Conservation (phyloP, 352 stramenopile species). For the Phytopythium kandeliae region DNA sequence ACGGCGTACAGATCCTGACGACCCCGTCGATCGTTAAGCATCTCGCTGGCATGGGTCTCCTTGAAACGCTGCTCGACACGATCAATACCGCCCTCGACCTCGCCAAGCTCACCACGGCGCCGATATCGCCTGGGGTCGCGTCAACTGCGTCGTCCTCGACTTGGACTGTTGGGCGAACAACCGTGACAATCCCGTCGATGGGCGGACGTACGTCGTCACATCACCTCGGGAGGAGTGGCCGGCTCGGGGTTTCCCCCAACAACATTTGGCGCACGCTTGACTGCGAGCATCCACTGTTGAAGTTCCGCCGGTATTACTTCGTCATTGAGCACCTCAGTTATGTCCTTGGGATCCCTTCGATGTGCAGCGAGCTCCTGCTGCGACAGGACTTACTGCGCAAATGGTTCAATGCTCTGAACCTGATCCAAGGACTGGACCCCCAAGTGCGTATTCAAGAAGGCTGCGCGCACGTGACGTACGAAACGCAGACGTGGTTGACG, state of each 20-base stretch:
- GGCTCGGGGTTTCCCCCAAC: constrained; percentile 5
- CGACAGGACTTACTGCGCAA: constrained; percentile 51
- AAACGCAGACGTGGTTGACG: constrained; percentile 91
- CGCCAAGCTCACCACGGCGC: constrained; percentile 34
- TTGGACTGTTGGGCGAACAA: constrained; percentile 1
- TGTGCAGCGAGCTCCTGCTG: constrained; percentile 55
- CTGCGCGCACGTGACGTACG: constrained; percentile 91
- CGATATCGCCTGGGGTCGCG: constrained; percentile 6
- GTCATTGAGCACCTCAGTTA: constrained; percentile 93
- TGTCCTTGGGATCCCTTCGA: constrained; percentile 90
- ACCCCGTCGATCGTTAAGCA: constrained; percentile 85
- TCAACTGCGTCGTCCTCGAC: constrained; percentile 13
- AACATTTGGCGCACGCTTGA: constrained; percentile 64
- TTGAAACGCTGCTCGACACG: constrained; percentile 75
- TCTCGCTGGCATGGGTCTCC: constrained; percentile 47
- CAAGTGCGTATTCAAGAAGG: constrained; percentile 72
- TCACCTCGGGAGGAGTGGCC: background rate
- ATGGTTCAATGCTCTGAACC: constrained; percentile 61
- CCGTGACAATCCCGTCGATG: constrained; percentile 10
- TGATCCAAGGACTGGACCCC: constrained; percentile 78
- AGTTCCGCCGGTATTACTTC: constrained; percentile 91
- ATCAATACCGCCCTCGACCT: constrained; percentile 72
- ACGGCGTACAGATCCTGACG: constrained; percentile 93
- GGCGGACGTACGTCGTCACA: constrained; percentile 1
- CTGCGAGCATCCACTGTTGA: constrained; percentile 86